phyloP scores from a whole-genome alignment of 179 eudicot genomes.

The Sideroxylon spinosum region DNA sequence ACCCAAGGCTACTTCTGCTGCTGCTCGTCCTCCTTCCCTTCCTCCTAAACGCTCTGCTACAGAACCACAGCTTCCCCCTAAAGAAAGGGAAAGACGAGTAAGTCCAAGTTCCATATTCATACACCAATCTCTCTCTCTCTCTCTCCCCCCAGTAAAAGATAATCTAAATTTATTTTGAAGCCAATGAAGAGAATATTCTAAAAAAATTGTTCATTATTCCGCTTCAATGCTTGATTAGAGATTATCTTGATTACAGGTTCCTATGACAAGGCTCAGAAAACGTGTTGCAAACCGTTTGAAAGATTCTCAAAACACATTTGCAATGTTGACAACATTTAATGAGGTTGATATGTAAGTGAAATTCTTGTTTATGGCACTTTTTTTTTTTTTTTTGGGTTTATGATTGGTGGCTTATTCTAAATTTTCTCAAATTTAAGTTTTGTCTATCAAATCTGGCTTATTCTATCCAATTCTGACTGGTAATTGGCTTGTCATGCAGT shows the following conservation, averaged over 20 bases:
- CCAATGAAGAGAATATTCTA: too few relatives aligned
- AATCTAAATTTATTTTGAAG: too few relatives aligned
- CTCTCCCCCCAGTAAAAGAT: too few relatives aligned
- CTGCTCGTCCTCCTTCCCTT: conserved; percentile 26
- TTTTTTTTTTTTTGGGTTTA: too few relatives aligned
- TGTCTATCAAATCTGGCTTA: too few relatives aligned
- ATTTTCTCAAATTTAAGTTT: too few relatives aligned
- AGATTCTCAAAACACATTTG: conserved; percentile 89
- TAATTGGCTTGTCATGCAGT: too few relatives aligned
- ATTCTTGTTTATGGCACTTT: neutral
- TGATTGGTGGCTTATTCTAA: too few relatives aligned
- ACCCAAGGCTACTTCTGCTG: conserved; percentile 40
- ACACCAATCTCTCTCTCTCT: neutral
- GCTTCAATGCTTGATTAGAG: neutral
- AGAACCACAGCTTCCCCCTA: conserved; percentile 93
- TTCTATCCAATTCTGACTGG: too few relatives aligned
- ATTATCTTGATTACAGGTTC: conserved; percentile 46
- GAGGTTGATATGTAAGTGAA: conserved; percentile 82
- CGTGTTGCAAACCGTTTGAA: conserved; percentile 78
- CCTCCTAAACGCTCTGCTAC: conserved; percentile 64
- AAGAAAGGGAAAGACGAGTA: conserved; percentile 97
- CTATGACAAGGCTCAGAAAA: conserved; percentile 93
- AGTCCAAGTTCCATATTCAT: conserved; percentile 23
- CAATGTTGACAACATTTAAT: conserved; percentile 80
- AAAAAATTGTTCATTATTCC: too few relatives aligned